Evolutionary conservation across 129 eudicot species (phyloP).

Genomic region (Pittosporum tobira): DNA sequence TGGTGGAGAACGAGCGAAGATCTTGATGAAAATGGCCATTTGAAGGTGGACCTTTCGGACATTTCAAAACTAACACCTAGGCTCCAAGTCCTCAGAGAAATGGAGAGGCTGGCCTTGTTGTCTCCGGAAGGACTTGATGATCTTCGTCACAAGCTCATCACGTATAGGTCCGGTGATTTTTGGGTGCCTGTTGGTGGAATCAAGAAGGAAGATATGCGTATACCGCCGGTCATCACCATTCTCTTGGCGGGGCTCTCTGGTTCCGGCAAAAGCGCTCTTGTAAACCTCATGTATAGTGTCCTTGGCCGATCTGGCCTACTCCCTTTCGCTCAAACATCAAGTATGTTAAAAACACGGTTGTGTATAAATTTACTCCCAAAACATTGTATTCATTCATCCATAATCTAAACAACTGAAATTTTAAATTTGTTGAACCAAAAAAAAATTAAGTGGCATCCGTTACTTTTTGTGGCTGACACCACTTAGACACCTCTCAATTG

Average conservation of each 20-base stretch:
- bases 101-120: conserved; percentile 55
- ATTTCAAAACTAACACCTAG: conserved; percentile 30
- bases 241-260: conserved; percentile 40
- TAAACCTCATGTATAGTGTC: conserved; percentile 70
- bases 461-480: too few relatives aligned
- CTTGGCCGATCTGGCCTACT: conserved; percentile 72
- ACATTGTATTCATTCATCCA: too few relatives aligned
- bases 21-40: conserved; percentile 19
- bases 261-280: conserved; percentile 71
- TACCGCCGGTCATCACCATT: conserved; percentile 40
- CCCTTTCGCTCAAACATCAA: conserved; percentile 74
- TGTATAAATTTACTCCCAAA: too few relatives aligned
- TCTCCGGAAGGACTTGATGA: conserved; percentile 57
- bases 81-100: conserved; percentile 43
- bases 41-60: conserved; percentile 15
- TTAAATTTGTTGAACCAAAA: too few relatives aligned
- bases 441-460: too few relatives aligned
- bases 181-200: conserved; percentile 83
- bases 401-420: too few relatives aligned
- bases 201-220: conserved; percentile 50
- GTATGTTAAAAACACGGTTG: conserved; percentile 8
- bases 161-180: conserved; percentile 61
- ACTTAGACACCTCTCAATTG: too few relatives aligned
- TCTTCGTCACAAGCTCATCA: conserved; percentile 55
- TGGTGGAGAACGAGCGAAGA: conserved; percentile 57